These are phyloP conservation scores for Saccharomyces hybrid DNA, from an alignment of 1,139 yeast genomes.

Conservation along the genomic window DNA sequence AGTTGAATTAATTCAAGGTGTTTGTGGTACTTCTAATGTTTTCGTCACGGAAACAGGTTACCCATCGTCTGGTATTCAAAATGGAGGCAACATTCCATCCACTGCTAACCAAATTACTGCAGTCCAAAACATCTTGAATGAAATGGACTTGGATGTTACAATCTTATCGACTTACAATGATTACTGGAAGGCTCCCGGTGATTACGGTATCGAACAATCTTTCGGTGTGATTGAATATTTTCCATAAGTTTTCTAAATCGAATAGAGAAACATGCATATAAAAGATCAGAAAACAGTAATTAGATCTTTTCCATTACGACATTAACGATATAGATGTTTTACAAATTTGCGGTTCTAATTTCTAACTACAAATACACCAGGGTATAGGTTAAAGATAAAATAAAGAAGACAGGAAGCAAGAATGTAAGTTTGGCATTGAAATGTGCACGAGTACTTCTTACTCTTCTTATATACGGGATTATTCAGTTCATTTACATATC, in stretches of 20 bases:
- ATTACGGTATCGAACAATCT: slow-evolving; percentile 74
- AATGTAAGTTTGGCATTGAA: background rate
- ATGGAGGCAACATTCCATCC: slow-evolving; percentile 70
- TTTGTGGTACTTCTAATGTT: slow-evolving; percentile 45
- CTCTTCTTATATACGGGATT: background rate
- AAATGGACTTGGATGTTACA: slow-evolving; percentile 50
- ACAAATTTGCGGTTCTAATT: background rate
- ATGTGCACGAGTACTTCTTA: background rate
- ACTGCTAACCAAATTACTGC: slow-evolving; percentile 65
- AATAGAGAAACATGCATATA: background rate
- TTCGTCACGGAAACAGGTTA: slow-evolving; percentile 83
- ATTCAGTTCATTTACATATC: background rate
- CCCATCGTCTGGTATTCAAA: slow-evolving; percentile 63
- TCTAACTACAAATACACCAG: background rate
- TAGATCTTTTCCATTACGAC: background rate
- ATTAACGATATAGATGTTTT: background rate
- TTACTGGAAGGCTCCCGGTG: slow-evolving; percentile 83
- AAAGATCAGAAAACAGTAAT: background rate
- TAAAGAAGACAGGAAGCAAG: background rate
- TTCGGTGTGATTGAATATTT: slow-evolving; percentile 61
- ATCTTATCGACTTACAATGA: slow-evolving; percentile 74
- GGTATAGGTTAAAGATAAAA: background rate
- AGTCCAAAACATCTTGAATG: slow-evolving; percentile 49
- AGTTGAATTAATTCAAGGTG: slow-evolving; percentile 42
- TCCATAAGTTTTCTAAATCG: slow-evolving; percentile 11